A percentile compares a stretch with the other conserved stretches of the same genome.
phyloP scores from a whole-genome alignment of 164 flowering plant species.

The Magnolia kwangsiensis region DNA sequence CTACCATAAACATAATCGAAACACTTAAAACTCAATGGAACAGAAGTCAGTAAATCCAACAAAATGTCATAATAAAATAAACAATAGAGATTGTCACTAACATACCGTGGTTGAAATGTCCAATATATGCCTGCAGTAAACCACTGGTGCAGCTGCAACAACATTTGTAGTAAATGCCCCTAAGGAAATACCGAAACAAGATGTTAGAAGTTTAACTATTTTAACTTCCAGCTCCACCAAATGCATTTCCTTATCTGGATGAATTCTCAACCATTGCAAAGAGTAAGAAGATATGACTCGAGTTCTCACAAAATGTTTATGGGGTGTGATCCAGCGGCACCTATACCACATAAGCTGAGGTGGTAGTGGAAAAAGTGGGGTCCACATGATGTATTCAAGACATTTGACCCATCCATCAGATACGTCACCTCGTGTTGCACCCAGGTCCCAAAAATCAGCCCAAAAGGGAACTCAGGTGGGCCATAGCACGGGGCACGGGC shows the following conservation, averaged over 20 bases:
- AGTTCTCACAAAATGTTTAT: neutral
- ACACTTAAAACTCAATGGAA: neutral
- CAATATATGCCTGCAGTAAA: slow-evolving; percentile 60
- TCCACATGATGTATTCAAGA: no score
- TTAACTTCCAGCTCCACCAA: neutral
- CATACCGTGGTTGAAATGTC: slow-evolving; percentile 59
- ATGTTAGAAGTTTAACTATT: neutral
- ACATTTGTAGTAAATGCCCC: slow-evolving; percentile 89
- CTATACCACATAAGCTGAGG: no score
- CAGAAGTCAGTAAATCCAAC: neutral
- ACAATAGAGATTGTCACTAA: slow-evolving; percentile 1
- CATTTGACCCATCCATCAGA: no score
- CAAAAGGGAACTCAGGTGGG: no score
- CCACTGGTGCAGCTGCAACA: slow-evolving; percentile 95
- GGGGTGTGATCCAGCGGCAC: no score
- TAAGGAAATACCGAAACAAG: slow-evolving; percentile 21
- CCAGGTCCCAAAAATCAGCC: no score
- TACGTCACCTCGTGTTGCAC: no score
- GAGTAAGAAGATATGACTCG: neutral
- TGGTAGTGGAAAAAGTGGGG: no score
- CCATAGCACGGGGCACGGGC: no score
- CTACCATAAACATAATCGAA: neutral
- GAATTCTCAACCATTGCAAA: neutral
- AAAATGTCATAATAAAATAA: neutral
- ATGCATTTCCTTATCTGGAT: neutral